phyloP scores from a whole-genome alignment of 805 yeast genomes.

The Kockiozyma suomiensis region DNA sequence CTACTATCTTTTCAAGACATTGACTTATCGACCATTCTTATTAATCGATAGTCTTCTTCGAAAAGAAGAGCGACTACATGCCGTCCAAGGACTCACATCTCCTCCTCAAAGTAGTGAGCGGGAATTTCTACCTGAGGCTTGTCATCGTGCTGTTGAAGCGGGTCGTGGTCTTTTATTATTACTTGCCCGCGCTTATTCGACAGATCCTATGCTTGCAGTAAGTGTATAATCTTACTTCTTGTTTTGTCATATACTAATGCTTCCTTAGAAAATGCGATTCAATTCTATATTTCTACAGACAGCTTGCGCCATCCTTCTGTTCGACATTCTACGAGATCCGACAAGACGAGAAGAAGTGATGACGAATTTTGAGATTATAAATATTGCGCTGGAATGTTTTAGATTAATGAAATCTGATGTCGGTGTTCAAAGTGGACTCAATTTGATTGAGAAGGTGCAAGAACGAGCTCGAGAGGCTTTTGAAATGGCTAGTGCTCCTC shows the following conservation, averaged over 20 bases:
- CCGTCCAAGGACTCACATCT: constrained; percentile 6
- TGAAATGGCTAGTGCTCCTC: constrained; percentile 15
- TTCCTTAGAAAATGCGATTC: constrained; percentile 26
- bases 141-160: constrained; percentile 31
- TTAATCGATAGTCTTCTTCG: constrained; percentile 24
- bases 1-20: constrained; percentile 27
- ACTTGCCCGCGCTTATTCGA: constrained; percentile 30
- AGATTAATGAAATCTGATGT: constrained; percentile 26
- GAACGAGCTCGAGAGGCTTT: constrained; percentile 26
- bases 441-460: constrained; percentile 30
- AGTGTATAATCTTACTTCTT: neutral
- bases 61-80: constrained; percentile 15
- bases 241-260: neutral
- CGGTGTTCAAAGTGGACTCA: constrained; percentile 23
- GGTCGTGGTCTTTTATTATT: constrained; percentile 27
- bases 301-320: constrained; percentile 30
- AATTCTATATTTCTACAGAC: constrained; percentile 31
- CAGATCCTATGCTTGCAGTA: constrained; percentile 29
- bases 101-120: constrained; percentile 16
- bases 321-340: constrained; percentile 30
- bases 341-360: constrained; percentile 22
- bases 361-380: constrained; percentile 31
- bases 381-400: constrained; percentile 31
- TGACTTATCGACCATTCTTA: constrained; percentile 31
- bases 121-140: constrained; percentile 31